phyloP scores from a whole-genome alignment of 441 rosid genomes.

The Gossypium trilobum region DNA sequence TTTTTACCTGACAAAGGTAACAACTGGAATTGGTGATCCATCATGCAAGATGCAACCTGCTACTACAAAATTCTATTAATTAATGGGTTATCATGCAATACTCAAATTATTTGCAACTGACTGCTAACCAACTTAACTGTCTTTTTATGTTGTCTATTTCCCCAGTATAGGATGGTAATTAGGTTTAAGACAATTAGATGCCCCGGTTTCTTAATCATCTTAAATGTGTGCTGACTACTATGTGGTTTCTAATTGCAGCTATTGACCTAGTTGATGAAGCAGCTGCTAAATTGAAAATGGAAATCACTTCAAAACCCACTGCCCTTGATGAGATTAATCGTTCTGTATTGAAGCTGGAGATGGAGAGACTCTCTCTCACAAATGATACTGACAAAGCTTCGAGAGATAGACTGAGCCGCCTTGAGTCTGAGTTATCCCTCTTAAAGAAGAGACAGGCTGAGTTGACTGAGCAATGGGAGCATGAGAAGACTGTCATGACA shows the following conservation, averaged over 20 bases:
- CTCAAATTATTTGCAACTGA: not conserved
- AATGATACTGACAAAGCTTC: conserved; percentile 85
- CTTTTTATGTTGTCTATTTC: not conserved
- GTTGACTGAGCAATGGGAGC: conserved; percentile 92
- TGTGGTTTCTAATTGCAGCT: conserved; percentile 41
- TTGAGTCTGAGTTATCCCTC: conserved; percentile 59
- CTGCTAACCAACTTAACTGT: not conserved
- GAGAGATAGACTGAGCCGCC: conserved; percentile 68
- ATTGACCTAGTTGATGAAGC: conserved; percentile 98
- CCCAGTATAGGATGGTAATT: not conserved
- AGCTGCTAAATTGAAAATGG: conserved; percentile 91
- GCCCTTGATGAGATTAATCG: conserved; percentile 95
- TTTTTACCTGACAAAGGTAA: conserved; percentile 93
- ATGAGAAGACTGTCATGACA: conserved; percentile 86
- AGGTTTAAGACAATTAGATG: not conserved
- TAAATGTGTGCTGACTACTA: conserved; percentile 7
- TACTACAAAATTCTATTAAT: not conserved
- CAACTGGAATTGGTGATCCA: not conserved
- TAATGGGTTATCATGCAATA: not conserved
- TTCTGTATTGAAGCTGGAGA: conserved; percentile 76
- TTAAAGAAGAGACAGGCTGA: conserved; percentile 69
- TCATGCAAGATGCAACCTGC: conserved; percentile 1
- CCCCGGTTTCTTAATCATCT: not conserved
- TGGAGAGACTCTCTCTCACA: conserved; percentile 84
- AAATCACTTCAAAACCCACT: conserved; percentile 93